Evolutionary conservation across 306 rosid species (phyloP), one percentile per base, ranked within the genome.

Genomic region (Delonix regia): DNA sequence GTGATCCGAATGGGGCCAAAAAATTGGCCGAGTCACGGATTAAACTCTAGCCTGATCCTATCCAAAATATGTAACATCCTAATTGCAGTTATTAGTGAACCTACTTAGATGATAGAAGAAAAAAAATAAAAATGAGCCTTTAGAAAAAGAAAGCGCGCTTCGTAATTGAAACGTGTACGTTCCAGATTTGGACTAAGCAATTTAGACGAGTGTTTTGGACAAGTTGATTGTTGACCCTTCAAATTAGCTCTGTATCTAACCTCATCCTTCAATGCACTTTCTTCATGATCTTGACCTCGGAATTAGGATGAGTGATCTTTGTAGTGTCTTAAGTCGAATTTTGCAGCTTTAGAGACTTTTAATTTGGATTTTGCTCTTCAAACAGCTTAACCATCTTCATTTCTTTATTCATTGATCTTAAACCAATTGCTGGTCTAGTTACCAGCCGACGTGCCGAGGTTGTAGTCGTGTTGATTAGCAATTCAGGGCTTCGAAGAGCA

Each of bases 401-500:
- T 48, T 67, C 0, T 7, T 2, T 39, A n/a, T 53, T n/a, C 22
- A 2, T 25, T 18, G 38, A 38, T 63, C 59, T 28, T 56, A 16
- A 51, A 74, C 59, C 21, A 4, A 41, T 39, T 61, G 41, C 39
- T 0, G 49, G 19, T 48, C 45, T 56, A 78, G 25, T 48, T 55
- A 13, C 34, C 13, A 7, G 13, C 30, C 61, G 56, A 21, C 39
- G 73, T 75, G 56, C 81, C 9, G 42, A 41, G 52, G 44, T 44
- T 66, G 38, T 15, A 2, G 59, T 63, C 59, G 72, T 51, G 85
- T 84, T 76, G 39, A 73, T 73, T 14, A 10, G 19, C 42, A 69
- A 9, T 3, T 22, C 72, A 11, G 92, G 92, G 93, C 88, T 89
- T 87, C 95, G 92, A 83, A 90, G 95, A 80, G 97, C 97, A 94